A percentile compares a stretch with the other conserved stretches of the same genome.
Evolutionary conservation across 768 basidiomycete genomes (phyloP).

Genomic region (Rhodotorula taiwanensis): DNA sequence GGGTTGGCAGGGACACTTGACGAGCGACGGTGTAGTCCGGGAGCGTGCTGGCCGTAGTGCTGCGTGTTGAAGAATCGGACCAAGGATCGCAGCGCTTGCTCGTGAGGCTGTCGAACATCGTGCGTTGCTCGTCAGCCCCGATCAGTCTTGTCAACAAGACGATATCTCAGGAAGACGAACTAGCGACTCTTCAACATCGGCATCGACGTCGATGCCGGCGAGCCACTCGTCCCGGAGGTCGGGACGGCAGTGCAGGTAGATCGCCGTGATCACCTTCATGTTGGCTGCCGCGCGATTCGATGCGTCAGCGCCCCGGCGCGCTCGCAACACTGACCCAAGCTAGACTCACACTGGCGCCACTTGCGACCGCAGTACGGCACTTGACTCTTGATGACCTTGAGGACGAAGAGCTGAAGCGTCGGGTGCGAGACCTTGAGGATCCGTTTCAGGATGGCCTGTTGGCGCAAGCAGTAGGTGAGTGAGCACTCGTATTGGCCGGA

Average conservation of each 20-base stretch:
- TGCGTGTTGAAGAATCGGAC: constrained; percentile 95
- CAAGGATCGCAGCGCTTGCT: constrained; percentile 83
- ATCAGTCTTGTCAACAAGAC: background rate
- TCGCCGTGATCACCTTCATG: constrained; percentile 99
- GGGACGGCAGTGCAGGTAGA: constrained; percentile 93
- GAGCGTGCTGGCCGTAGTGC: constrained; percentile 60
- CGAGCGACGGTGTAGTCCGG: constrained; percentile 63
- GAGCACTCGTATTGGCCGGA: background rate
- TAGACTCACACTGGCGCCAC: constrained; percentile 81
- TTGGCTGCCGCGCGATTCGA: constrained; percentile 58
- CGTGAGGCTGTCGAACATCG: constrained; percentile 62
- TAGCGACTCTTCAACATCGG: constrained; percentile 75
- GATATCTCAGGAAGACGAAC: constrained; percentile 47
- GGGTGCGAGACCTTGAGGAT: constrained; percentile 90
- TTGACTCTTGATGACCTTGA: constrained; percentile 98
- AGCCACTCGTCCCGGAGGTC: constrained; percentile 98
- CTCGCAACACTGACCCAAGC: background rate
- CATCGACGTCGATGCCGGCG: constrained; percentile 83
- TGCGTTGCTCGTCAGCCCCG: too few species aligned
- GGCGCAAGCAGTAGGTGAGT: background rate
- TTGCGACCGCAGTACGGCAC: constrained; percentile 96
- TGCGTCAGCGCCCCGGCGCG: background rate
- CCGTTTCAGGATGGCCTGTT: constrained; percentile 86
- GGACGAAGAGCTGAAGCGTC: constrained; percentile 82
- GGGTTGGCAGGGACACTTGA: constrained; percentile 63